Base-by-base conservation (phyloP, 257 asterid species). In the Nicotiana noctiflora region DNA sequence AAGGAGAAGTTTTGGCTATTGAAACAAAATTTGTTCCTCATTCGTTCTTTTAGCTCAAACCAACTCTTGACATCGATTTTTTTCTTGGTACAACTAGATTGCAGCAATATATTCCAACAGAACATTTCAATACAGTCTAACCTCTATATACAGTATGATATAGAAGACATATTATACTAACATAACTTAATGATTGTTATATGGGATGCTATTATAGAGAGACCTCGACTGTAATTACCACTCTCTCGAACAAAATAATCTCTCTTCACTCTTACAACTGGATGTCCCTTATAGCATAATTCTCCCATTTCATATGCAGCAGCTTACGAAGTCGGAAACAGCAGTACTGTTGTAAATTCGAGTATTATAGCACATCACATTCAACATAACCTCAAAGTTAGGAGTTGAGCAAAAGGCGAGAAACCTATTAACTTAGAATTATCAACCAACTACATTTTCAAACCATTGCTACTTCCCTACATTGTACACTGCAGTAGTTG, bases 371-470 rank as follows among this genome's bases (percentile, higher is more conserved):
- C 61, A 74, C 61, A 49, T 8, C 60, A 74, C 44, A 49, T 49
- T 25, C 57, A 74, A 21, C 49, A 62, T 60, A 25, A 62, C 6
- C 34, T 62, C 7, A 29, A 15, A 29, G 49, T 64, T 64, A 14
- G 61, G 40, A 74, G 23, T 49, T 6, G 0, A 23, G 61, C 23
- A 67, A 63, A 25, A 66, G 12, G 4, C 31, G 19, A 64, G 29
- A 25, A 27, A 13, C 9, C 76, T 75, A 61, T 55, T 53, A 76
- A 76, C 68, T 75, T 49, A 2, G 15, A 68, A 57, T 44, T 49
- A 55, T 72, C 59, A 57, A 65, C 66, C 68, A 84, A 59, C 81
- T 76, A 85, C 60, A 84, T 84, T 57, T 79, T 84, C 82, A 70
- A 44, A 78, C 49, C 82, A 60, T 46, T 57, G 37, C 77, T 61